phyloP scores from a whole-genome alignment of 768 basidiomycete species.

The Rossbeevera mucosa region DNA sequence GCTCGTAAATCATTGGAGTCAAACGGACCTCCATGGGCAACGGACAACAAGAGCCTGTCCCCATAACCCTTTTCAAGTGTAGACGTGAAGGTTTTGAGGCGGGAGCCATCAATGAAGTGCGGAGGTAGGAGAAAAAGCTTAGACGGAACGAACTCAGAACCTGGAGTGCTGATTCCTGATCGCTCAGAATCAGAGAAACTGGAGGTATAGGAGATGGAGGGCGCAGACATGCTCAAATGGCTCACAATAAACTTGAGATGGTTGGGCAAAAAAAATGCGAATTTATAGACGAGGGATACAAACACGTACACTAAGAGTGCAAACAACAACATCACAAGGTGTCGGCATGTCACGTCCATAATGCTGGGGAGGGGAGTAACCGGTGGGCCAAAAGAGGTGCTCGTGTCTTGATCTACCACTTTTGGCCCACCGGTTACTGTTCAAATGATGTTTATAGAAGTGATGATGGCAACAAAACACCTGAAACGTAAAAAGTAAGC shows the following conservation, averaged over 20 bases:
- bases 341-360: background rate
- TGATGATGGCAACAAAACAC: conserved; percentile 6
- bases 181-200: conserved; percentile 12
- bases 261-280: conserved; percentile 8
- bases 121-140: conserved; percentile 26
- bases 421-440: too few relatives aligned
- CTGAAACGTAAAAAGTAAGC: background rate
- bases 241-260: background rate
- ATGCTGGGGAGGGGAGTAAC: background rate
- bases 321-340: conserved; percentile 6
- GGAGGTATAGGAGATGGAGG: conserved; percentile 12
- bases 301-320: conserved; percentile 20
- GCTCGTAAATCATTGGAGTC: conserved; percentile 8
- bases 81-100: conserved; percentile 15
- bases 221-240: conserved; percentile 16
- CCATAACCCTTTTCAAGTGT: conserved; percentile 27
- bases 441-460: background rate
- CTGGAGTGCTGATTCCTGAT: conserved; percentile 23
- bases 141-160: conserved; percentile 20
- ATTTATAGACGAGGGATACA: conserved; percentile 27
- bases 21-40: conserved; percentile 14
- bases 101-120: conserved; percentile 5
- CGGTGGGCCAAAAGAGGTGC: conserved; percentile 6
- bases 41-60: conserved; percentile 22
- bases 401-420: too few relatives aligned